Conservation (phyloP, 1,284 basidiomycete genomes). For the Rhodotorula glutinis region DNA sequence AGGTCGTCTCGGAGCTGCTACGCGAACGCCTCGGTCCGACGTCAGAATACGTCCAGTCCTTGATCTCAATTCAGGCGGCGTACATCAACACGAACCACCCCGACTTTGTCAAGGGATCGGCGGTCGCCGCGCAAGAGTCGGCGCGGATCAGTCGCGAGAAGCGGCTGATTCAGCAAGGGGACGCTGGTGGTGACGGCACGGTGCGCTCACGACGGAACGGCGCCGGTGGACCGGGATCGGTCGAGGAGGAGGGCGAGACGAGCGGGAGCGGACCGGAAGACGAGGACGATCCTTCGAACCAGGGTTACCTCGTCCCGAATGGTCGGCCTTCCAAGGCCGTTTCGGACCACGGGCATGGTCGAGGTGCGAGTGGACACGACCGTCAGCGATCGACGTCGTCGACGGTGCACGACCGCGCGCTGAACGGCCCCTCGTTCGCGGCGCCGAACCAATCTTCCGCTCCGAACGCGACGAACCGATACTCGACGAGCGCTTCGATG, state of each 20-base stretch:
- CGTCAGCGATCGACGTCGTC: constrained; percentile 73
- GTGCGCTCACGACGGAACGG: not conserved
- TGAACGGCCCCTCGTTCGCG: constrained; percentile 43
- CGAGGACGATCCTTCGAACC: constrained; percentile 41
- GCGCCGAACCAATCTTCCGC: constrained; percentile 4
- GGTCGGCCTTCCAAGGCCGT: constrained; percentile 45
- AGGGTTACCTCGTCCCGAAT: constrained; percentile 52
- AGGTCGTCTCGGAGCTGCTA: constrained; percentile 94
- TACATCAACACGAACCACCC: constrained; percentile 99
- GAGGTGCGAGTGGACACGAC: constrained; percentile 44
- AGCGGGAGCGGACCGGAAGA: constrained; percentile 45
- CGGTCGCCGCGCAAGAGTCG: constrained; percentile 51
- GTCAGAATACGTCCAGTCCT: constrained; percentile 88
- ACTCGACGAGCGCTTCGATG: not conserved
- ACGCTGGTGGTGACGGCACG: not conserved
- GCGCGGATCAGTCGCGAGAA: constrained; percentile 15
- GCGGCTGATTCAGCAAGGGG: constrained; percentile 43
- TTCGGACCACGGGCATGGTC: constrained; percentile 43
- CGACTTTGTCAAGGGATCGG: constrained; percentile 73
- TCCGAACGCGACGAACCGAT: not conserved
- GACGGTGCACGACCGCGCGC: constrained; percentile 68
- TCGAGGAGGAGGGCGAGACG: not conserved
- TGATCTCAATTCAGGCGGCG: constrained; percentile 96
- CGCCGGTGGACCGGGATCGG: not conserved
- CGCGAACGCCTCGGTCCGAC: constrained; percentile 94